phyloP scores from a whole-genome alignment of 768 basidiomycete genomes.

The Kwoniella sp. region DNA sequence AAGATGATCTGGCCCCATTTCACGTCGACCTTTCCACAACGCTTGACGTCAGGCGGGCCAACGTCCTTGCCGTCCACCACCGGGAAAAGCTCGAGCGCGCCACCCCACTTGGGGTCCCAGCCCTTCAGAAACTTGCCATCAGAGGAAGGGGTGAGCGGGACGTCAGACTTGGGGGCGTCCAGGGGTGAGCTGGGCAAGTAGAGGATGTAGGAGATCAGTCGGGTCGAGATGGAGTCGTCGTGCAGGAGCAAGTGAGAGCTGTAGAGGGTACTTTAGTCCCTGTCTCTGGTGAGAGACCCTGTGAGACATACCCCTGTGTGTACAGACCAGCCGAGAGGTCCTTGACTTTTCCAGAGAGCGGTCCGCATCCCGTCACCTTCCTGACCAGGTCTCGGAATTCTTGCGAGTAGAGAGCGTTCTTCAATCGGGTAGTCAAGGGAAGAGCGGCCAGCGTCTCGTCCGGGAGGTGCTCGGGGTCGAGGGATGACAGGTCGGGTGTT shows the following conservation, averaged over 20 bases:
- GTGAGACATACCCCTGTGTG: slow-evolving; percentile 60
- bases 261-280: background rate
- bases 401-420: slow-evolving; percentile 83
- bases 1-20: slow-evolving; percentile 53
- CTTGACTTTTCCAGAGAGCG: slow-evolving; percentile 83
- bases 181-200: slow-evolving; percentile 68
- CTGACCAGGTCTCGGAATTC: slow-evolving; percentile 78
- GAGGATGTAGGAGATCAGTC: slow-evolving; percentile 91
- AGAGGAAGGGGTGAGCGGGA: slow-evolving; percentile 48
- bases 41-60: slow-evolving; percentile 59
- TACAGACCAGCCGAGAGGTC: slow-evolving; percentile 95
- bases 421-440: slow-evolving; percentile 71
- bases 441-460: slow-evolving; percentile 71
- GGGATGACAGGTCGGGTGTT: slow-evolving; percentile 91
- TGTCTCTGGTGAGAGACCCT: background rate
- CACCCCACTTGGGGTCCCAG: slow-evolving; percentile 89
- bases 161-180: slow-evolving; percentile 55
- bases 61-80: slow-evolving; percentile 58
- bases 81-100: slow-evolving; percentile 89
- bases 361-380: slow-evolving; percentile 83
- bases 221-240: slow-evolving; percentile 94
- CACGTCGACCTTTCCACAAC: slow-evolving; percentile 44
- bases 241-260: slow-evolving; percentile 77
- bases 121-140: slow-evolving; percentile 50
- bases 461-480: slow-evolving; percentile 68